Evolutionary conservation across 257 asterid species (phyloP).

Genomic region (Solanum habrochaites): DNA sequence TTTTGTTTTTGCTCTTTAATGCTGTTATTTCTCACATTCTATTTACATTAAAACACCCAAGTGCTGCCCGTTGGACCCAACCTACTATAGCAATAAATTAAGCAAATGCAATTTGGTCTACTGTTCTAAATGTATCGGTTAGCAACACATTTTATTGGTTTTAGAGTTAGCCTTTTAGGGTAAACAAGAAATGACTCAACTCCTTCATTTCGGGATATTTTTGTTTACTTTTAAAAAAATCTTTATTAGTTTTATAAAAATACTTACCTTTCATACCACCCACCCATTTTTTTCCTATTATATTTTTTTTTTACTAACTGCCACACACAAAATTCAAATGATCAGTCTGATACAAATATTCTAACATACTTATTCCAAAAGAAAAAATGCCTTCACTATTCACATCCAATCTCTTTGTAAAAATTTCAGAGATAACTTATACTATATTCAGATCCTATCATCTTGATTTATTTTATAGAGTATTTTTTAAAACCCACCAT

Average conservation of each 20-base stretch:
- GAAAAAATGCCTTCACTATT: no score
- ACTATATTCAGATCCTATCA: no score
- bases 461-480: no score
- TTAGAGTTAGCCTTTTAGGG: not conserved
- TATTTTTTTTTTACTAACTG: no score
- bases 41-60: not conserved
- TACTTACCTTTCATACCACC: not conserved
- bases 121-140: not conserved
- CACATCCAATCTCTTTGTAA: no score
- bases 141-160: not conserved
- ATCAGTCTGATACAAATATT: no score
- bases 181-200: no score
- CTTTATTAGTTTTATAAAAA: not conserved
- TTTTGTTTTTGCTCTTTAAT: not conserved
- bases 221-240: not conserved
- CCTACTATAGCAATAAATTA: not conserved
- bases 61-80: not conserved
- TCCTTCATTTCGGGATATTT: not conserved
- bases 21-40: not conserved
- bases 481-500: no score
- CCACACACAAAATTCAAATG: not conserved
- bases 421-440: no score
- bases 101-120: not conserved
- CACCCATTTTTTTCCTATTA: not conserved
- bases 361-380: no score